Base-by-base conservation (phyloP, 2,329 filamentous ascomycete species). In the Calonectria henricotiae region DNA sequence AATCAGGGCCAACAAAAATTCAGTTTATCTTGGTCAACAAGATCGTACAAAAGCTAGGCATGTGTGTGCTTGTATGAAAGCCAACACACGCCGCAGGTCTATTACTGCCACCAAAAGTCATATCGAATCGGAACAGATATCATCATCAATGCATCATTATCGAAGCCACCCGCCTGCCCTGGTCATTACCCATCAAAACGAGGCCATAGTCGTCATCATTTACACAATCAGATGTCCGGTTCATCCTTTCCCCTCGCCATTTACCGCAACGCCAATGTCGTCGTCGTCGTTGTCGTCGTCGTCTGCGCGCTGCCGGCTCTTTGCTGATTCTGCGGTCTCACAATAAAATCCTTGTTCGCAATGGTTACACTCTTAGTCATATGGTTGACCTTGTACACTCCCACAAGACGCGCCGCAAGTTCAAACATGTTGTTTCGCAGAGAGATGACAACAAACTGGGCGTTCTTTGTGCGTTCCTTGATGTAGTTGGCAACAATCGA, bases 401-500 rank as follows among this genome's bases (percentile, higher is more conserved):
- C 97, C 15, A 99, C 95, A 70, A 99, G 89, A 67, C 97, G 90
- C 68, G 94, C 91, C n/a, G 97, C 96, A 73, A 99, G 90, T 87
- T 99, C 96, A 83, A 99, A 99, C 96, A 99, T 99, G 86, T 99
- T 99, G 85, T 99, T 99, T 79, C 96, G 89, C 78, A 99, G 87
- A 17, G 95, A 98, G 80, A 99, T 99, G 79, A 99, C 96, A 77
- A 99, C 96, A 82, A 99, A 99, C 81, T 99, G 96, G 1, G 96
- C 97, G 84, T 99, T 99, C 88, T 98, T 98, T 71, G 96, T 99
- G 65, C 96, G 89, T 86, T 99, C 96, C 85, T 98, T 98, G 88
- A 99, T 99, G 82, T 99, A 99, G 78, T 95, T 96, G 69, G 96
- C 96, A 54, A 99, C 96, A 79, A 99, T 99, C 1, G 95, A 98